phyloP scores from a whole-genome alignment of 1,139 yeast species.

The Wickerhamomyces sp. region DNA sequence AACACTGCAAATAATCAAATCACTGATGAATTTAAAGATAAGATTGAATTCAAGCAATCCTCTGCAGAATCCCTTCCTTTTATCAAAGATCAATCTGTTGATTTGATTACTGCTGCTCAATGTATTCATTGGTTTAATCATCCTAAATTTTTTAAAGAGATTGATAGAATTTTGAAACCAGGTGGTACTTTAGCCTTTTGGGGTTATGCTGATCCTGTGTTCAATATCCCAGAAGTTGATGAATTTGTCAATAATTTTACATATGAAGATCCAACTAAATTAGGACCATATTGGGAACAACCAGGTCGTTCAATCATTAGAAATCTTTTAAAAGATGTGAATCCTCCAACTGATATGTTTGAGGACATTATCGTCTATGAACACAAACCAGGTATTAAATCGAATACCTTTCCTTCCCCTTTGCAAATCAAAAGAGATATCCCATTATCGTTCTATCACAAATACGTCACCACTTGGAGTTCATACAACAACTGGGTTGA shows the following conservation, averaged over 20 bases:
- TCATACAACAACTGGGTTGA: constrained; percentile 61
- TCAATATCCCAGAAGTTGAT: constrained; percentile 28
- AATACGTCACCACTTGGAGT: constrained; percentile 62
- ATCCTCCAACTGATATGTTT: constrained; percentile 37
- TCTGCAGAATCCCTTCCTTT: constrained; percentile 30
- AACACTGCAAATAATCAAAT: constrained; percentile 35
- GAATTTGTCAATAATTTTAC: constrained; percentile 29
- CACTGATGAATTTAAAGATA: constrained; percentile 10
- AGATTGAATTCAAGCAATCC: constrained; percentile 22
- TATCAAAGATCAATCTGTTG: constrained; percentile 37
- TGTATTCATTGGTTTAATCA: constrained; percentile 74
- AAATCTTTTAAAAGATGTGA: constrained; percentile 35
- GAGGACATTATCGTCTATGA: constrained; percentile 34
- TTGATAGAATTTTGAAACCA: constrained; percentile 45
- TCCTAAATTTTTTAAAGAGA: constrained; percentile 45
- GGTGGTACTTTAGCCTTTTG: constrained; percentile 69
- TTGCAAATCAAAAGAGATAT: constrained; percentile 27
- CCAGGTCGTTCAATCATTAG: constrained; percentile 57
- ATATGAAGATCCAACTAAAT: constrained; percentile 35
- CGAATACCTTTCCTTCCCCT: constrained; percentile 7
- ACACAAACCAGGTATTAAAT: constrained; percentile 27
- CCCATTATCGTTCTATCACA: constrained; percentile 37
- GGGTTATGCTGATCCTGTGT: constrained; percentile 64
- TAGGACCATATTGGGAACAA: constrained; percentile 68
- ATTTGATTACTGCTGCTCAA: constrained; percentile 66